Base-by-base conservation (phyloP, 108 stramenopile species). In the Asterionellopsis glacialis region DNA sequence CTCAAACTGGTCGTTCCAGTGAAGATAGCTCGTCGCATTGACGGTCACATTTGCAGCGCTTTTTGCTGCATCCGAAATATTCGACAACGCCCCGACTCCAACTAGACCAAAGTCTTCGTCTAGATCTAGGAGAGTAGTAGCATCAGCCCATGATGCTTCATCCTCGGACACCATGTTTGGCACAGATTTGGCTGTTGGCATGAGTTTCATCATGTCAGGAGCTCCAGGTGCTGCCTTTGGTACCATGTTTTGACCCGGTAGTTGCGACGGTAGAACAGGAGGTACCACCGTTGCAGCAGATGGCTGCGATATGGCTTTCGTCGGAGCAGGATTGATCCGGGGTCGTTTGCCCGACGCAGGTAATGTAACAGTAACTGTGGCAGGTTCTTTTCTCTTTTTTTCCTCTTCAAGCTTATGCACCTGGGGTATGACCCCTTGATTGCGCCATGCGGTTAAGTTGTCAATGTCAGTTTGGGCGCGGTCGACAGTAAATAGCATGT, bases 51-150 rank as follows among this genome's bases (percentile, higher is more conserved):
- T 40, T 39, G 39, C 13, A 16, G 56, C 56, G 9, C 2, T 22
- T 41, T 9, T 40, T 9, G 39, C 16, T 21, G 28, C 15, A 24
- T 53, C 22, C 12, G 24, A 22, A 24, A 24, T 38, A 12, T 47
- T 39, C 14, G 74, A 64, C 50, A 75, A 19, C 7, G 56, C 74
- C 21, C 79, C 79, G 9, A 42, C 33, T 14, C 74, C 79, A 12
- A 75, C 43, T 0, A 80, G 25, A 38, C 79, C 79, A 51, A 64
- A 80, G 57, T 80, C 79, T 47, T 80, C 79, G 14, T 64, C 61
- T 11, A 51, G 11, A 10, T 63, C 55, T 24, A 58, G 14, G 19
- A 66, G 50, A 13, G 33, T 27, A 3, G 40, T 33, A 53, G 62
- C 62, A 13, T 63, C 62, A 9, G 22, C 41, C 22, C 38, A 14